Percentiles rank a stretch among this genome's conserved stretches.
These are phyloP conservation scores for Pyrenophora seminiperda DNA, from an alignment of 2,329 filamentous ascomycete species.

Conservation along the genomic window DNA sequence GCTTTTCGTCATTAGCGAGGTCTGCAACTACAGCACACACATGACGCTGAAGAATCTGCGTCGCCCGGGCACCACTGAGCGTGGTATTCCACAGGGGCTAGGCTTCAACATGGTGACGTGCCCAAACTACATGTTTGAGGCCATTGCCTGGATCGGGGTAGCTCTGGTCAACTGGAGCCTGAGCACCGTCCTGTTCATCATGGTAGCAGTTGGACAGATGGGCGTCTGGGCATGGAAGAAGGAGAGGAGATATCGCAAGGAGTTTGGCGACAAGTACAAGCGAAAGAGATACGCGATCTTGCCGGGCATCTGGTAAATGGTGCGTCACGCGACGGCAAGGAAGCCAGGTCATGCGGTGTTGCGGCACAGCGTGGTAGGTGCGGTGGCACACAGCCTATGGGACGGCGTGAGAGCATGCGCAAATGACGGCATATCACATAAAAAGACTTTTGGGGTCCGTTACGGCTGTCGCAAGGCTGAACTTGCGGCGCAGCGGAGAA, in stretches of 20 bases:
- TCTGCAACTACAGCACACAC: conserved; percentile 81
- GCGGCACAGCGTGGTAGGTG: neutral
- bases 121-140: conserved; percentile 96
- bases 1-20: conserved; percentile 77
- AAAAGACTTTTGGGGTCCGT: neutral
- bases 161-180: conserved; percentile 79
- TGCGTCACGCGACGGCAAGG: neutral
- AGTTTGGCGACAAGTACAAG: conserved; percentile 94
- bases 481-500: neutral
- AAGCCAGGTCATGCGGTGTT: neutral
- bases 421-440: neutral
- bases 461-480: conserved; percentile 4
- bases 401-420: neutral
- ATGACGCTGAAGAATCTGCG: conserved; percentile 77
- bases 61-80: conserved; percentile 74
- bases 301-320: conserved; percentile 70
- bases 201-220: conserved; percentile 79
- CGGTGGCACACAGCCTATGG: conserved; percentile 8
- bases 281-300: conserved; percentile 87
- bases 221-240: conserved; percentile 86
- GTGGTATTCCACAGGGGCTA: conserved; percentile 84
- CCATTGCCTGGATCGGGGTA: conserved; percentile 83
- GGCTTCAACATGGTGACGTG: conserved; percentile 89
- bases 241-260: conserved; percentile 85
- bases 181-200: conserved; percentile 76